Evolutionary conservation across 2,329 filamentous ascomycete genomes (phyloP), one percentile per base, ranked within the genome.

Genomic region (Pseudocercospora musae): DNA sequence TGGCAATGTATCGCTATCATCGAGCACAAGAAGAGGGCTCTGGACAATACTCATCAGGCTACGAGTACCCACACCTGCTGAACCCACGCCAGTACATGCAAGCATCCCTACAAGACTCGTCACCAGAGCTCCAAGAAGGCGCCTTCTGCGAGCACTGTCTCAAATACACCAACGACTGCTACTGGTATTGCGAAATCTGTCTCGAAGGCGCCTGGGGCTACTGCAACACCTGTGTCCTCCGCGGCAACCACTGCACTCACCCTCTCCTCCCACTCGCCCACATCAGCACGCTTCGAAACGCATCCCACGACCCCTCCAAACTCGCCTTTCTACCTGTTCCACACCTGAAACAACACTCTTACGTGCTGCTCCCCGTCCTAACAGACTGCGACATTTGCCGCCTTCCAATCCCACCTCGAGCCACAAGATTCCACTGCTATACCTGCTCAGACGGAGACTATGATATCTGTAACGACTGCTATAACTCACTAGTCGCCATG

Each of bases 191-290:
- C 75, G 86, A 89, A 62, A 75, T 83, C 25, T 98, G 94, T 78
- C 96, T 96, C 70, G 87, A 95, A 65, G 94, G 92, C 4, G 93
- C 96, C 72, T 98, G 93, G 93, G 94, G 94, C 0, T 97, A 91
- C 74, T 98, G 94, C 77, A 92, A 93, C 70, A 79, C 83, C 63
- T 98, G 94, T 68, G 91, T 96, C 29, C 93, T 94, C 62, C 87
- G 89, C 74, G 92, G 91, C 15, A 83, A 84, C 63, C 89, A 87
- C 63, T 98, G 94, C 76, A 90, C 88, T 0, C 94, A 98, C 72
- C 83, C 89, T 6, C 81, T 98, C 0, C 80, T 96, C 0, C 91
- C 93, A 0, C 80, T 96, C 49, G 85, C 87, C 0, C 89, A 92
- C 68, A 81, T 72, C 66, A 66, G 64, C 72, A 58, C 66, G 59